A percentile compares a stretch with the other conserved stretches of the same genome.
phyloP scores from a whole-genome alignment of 2,329 filamentous ascomycete genomes.

The Aspergillus phoenicis region DNA sequence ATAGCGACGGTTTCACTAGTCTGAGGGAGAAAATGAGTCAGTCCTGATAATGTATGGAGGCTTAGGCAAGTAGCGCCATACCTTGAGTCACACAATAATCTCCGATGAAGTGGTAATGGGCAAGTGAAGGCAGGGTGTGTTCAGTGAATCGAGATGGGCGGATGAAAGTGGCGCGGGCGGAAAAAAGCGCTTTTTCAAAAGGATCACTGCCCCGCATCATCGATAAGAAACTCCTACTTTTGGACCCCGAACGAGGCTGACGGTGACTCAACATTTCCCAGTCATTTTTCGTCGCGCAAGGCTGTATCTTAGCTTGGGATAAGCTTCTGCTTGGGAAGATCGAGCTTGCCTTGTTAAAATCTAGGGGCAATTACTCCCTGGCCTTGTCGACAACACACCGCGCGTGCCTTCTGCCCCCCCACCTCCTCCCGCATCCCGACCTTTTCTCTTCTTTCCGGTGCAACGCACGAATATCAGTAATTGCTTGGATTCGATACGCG shows the following conservation, averaged over 20 bases:
- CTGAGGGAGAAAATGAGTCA: constrained; percentile 13
- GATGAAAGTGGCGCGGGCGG: constrained; percentile 15
- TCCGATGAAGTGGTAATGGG: background rate
- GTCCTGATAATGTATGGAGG: background rate
- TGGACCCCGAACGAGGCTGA: background rate
- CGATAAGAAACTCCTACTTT: constrained; percentile 9
- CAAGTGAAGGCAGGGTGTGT: background rate
- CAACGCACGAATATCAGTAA: background rate
- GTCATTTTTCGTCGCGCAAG: background rate
- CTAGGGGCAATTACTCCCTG: background rate
- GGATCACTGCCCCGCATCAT: constrained; percentile 18
- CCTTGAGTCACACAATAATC: constrained; percentile 7
- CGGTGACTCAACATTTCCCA: background rate
- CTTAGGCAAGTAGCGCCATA: background rate
- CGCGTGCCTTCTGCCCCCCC: too few species aligned
- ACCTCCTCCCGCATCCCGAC: too few species aligned
- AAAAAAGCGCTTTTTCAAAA: background rate
- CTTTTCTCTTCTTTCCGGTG: too few species aligned
- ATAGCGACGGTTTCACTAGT: constrained; percentile 26
- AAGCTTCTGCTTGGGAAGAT: background rate
- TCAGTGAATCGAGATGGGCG: background rate
- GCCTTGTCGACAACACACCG: too few species aligned
- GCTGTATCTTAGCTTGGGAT: background rate
- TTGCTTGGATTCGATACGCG: background rate
- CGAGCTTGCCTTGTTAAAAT: background rate